These are phyloP conservation scores for Hypsizygus marmoreus DNA, from an alignment of 768 basidiomycete species.

Conservation along the genomic window DNA sequence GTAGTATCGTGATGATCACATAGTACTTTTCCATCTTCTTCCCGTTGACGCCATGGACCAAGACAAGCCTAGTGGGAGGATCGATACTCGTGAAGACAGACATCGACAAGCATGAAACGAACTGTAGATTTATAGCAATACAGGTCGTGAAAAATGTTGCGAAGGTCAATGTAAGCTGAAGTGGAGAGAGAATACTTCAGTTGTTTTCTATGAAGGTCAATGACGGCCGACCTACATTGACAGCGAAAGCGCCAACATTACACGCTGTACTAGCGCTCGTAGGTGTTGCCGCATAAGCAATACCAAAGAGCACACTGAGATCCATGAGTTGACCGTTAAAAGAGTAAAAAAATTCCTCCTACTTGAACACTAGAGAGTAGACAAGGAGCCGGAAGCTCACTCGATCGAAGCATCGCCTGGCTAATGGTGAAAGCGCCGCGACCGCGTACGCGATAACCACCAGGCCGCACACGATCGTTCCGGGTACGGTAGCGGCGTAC, in stretches of 20 bases:
- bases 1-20: conserved; percentile 15
- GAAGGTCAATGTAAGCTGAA: conserved; percentile 19
- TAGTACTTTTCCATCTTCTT: conserved; percentile 29
- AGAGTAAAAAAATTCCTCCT: background rate
- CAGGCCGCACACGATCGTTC: conserved; percentile 11
- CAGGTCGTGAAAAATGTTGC: conserved; percentile 24
- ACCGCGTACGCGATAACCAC: conserved; percentile 11
- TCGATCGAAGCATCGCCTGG: conserved; percentile 12
- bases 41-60: conserved; percentile 26
- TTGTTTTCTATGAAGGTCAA: background rate
- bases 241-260: conserved; percentile 20
- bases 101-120: background rate
- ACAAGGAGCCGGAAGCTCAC: conserved; percentile 16
- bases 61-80: conserved; percentile 18
- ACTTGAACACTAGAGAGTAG: conserved; percentile 11
- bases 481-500: conserved; percentile 10
- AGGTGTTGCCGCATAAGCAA: conserved; percentile 18
- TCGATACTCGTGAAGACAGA: background rate
- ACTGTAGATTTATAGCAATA: conserved; percentile 29
- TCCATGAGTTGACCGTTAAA: background rate
- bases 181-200: background rate
- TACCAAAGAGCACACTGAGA: conserved; percentile 22
- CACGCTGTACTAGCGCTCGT: conserved; percentile 12
- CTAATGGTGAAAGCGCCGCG: background rate
- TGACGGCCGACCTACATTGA: conserved; percentile 23